Evolutionary conservation across 371 early-diverging fungal genomes (phyloP).

Genomic region (Batkoa obscura): DNA sequence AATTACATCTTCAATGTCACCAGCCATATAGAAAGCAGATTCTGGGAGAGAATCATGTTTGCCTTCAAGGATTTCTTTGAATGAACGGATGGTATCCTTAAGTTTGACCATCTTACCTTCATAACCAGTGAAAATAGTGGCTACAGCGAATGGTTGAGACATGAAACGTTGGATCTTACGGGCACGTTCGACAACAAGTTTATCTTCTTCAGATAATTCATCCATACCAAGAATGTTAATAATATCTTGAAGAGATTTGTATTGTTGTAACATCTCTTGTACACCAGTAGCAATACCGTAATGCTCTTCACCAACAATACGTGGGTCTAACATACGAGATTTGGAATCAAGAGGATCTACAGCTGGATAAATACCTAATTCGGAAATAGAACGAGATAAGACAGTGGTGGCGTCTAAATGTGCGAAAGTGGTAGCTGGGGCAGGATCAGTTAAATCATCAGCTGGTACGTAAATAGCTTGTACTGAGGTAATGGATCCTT

Average conservation of each 20-base stretch:
- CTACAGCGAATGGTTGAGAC: slow-evolving; percentile 94
- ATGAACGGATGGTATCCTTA: slow-evolving; percentile 89
- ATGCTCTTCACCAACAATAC: slow-evolving; percentile 90
- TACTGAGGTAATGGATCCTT: slow-evolving; percentile 97
- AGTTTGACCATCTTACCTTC: slow-evolving; percentile 88
- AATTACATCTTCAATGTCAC: slow-evolving; percentile 87
- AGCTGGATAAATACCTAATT: slow-evolving; percentile 97
- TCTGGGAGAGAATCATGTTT: slow-evolving; percentile 92
- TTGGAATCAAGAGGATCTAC: slow-evolving; percentile 98
- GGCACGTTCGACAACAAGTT: slow-evolving; percentile 90
- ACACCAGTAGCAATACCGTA: slow-evolving; percentile 87
- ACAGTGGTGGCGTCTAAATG: slow-evolving; percentile 98
- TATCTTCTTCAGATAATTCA: slow-evolving; percentile 96
- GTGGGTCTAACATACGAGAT: slow-evolving; percentile 93
- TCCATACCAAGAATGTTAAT: slow-evolving; percentile 96
- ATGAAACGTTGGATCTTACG: slow-evolving; percentile 94
- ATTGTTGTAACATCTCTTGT: slow-evolving; percentile 89
- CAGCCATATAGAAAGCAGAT: slow-evolving; percentile 95
- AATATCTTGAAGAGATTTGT: slow-evolving; percentile 96
- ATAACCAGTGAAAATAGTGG: slow-evolving; percentile 94
- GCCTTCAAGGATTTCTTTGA: slow-evolving; percentile 89
- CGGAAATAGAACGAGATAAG: slow-evolving; percentile 92
- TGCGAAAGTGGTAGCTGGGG: slow-evolving; percentile 96
- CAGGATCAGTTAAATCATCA: slow-evolving; percentile 98
- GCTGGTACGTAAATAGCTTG: slow-evolving; percentile 97